Conservation (phyloP, 208 protist genomes). For the Endotrypanum monterogeii region DNA sequence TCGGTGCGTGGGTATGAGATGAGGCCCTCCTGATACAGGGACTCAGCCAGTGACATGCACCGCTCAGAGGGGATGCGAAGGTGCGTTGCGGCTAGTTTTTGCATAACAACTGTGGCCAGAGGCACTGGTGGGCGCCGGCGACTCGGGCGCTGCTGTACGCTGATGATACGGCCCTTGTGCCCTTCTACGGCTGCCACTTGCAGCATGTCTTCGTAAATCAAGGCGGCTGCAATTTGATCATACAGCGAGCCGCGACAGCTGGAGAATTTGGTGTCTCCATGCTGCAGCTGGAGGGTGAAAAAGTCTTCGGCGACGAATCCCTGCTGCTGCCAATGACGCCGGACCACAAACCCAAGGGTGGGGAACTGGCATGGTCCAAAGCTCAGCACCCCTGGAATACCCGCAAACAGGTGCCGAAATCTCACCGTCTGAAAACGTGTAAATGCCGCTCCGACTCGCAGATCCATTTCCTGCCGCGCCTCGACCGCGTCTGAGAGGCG, state of each 20-base stretch:
- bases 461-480: constrained; percentile 95
- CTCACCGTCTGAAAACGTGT: constrained; percentile 92
- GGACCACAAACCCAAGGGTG: constrained; percentile 94
- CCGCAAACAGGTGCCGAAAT: constrained; percentile 77
- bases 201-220: constrained; percentile 77
- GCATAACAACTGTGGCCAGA: constrained; percentile 97
- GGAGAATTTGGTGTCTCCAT: constrained; percentile 64
- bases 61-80: constrained; percentile 93
- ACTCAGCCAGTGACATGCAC: constrained; percentile 96
- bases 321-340: constrained; percentile 82
- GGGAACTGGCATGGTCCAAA: constrained; percentile 98
- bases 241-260: constrained; percentile 70
- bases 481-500: constrained; percentile 93
- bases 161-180: constrained; percentile 45
- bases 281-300: constrained; percentile 60
- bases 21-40: constrained; percentile 91
- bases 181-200: constrained; percentile 36
- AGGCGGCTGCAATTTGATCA: constrained; percentile 72
- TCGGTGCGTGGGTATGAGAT: constrained; percentile 98
- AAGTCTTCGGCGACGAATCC: constrained; percentile 86
- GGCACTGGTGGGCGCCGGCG: constrained; percentile 90
- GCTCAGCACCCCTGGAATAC: constrained; percentile 69
- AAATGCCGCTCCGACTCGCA: constrained; percentile 96
- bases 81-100: constrained; percentile 94
- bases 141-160: constrained; percentile 78